A percentile compares a stretch with the other conserved stretches of the same genome.
Evolutionary conservation across 1,284 basidiomycete species (phyloP).

Genomic region (Spongiforma sp.): DNA sequence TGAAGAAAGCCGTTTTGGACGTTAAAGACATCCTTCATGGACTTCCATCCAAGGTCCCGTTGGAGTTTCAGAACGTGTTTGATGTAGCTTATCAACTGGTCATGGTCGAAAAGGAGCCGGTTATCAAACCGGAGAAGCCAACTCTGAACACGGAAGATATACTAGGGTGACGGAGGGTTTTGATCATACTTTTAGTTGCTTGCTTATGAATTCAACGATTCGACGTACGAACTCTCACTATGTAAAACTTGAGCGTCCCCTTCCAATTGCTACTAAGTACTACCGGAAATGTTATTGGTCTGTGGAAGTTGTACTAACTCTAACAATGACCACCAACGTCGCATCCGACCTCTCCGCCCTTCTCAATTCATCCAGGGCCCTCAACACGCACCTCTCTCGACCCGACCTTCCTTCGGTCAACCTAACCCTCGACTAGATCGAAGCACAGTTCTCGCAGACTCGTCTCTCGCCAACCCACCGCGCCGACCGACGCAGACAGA

Average conservation of each 20-base stretch:
- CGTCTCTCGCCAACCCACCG: constrained; percentile 69
- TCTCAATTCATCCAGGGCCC: constrained; percentile 70
- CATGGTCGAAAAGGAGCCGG: constrained; percentile 20
- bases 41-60: constrained; percentile 14
- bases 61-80: constrained; percentile 37
- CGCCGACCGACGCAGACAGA: constrained; percentile 68
- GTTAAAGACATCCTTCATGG: constrained; percentile 31
- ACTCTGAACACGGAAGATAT: constrained; percentile 34
- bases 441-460: constrained; percentile 85
- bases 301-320: too few relatives aligned
- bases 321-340: too few relatives aligned
- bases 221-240: too few relatives aligned
- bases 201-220: too few relatives aligned
- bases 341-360: constrained; percentile 47
- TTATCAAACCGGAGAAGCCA: constrained; percentile 26
- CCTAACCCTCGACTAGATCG: constrained; percentile 91
- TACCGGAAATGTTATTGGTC: too few relatives aligned
- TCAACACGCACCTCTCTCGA: constrained; percentile 75
- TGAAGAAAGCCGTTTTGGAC: constrained; percentile 32
- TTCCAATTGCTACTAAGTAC: too few relatives aligned
- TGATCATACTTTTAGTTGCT: too few relatives aligned
- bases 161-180: too few relatives aligned
- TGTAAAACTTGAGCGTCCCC: too few relatives aligned
- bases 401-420: constrained; percentile 86
- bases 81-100: constrained; percentile 40